A percentile compares a stretch with the other conserved stretches of the same genome.
These are phyloP conservation scores for Gryganskiella cystojenkinii DNA, from an alignment of 192 early-diverging fungal genomes.

Conservation along the genomic window DNA sequence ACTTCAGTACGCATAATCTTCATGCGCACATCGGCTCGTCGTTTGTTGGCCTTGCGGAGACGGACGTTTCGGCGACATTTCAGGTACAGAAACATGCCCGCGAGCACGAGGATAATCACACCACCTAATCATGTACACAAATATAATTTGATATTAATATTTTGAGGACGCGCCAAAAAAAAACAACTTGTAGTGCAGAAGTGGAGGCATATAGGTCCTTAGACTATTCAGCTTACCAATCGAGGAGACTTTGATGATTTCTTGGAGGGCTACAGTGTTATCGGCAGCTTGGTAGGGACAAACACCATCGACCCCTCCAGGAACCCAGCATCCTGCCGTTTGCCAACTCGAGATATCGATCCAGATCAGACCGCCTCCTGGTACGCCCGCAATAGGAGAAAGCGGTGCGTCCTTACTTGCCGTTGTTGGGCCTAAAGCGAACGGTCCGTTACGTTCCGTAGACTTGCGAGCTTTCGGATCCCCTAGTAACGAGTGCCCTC, in stretches of 20 bases:
- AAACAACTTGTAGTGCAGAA: neutral
- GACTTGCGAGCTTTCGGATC: too few relatives aligned
- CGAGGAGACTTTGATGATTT: conserved; percentile 43
- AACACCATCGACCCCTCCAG: conserved; percentile 26
- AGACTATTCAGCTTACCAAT: conserved; percentile 13
- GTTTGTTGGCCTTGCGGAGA: conserved; percentile 35
- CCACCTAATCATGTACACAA: conserved; percentile 31
- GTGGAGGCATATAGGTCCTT: neutral
- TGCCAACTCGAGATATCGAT: conserved; percentile 55
- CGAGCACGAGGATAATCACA: conserved; percentile 32
- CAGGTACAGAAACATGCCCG: conserved; percentile 37
- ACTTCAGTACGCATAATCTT: conserved; percentile 44
- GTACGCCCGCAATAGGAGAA: neutral
- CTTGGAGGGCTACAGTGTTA: conserved; percentile 43
- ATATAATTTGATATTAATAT: neutral
- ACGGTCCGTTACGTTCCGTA: too few relatives aligned
- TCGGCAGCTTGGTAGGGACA: conserved; percentile 43
- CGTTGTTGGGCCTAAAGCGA: too few relatives aligned
- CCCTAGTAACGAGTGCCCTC: too few relatives aligned
- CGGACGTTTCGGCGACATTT: conserved; percentile 43
- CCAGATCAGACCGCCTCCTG: conserved; percentile 33
- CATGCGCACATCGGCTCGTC: conserved; percentile 27
- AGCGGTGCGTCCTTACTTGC: neutral
- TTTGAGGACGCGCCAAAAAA: neutral
- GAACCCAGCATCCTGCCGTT: conserved; percentile 51